Evolutionary conservation across 2,329 filamentous ascomycete genomes (phyloP).

Genomic region (Geoglossum cookeanum): DNA sequence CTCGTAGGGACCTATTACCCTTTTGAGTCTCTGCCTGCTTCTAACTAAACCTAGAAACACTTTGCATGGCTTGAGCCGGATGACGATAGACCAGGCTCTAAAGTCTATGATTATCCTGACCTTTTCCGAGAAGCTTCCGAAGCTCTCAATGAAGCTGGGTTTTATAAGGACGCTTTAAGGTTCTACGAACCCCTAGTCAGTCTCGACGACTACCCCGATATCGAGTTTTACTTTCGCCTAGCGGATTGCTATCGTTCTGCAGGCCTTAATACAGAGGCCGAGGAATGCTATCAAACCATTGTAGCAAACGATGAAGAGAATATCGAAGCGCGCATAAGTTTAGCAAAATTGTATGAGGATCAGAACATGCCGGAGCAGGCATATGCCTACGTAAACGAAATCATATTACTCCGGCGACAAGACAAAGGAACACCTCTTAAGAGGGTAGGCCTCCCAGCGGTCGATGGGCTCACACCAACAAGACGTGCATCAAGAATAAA

Average conservation of each 20-base stretch:
- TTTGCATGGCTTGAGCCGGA: constrained; percentile 51
- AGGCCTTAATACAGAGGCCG: constrained; percentile 46
- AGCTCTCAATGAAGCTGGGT: constrained; percentile 30
- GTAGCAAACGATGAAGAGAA: constrained; percentile 52
- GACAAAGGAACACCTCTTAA: constrained; percentile 11
- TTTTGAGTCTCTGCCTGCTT: constrained; percentile 4
- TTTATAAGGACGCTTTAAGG: constrained; percentile 35
- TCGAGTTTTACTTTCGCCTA: constrained; percentile 31
- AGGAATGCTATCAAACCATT: constrained; percentile 57
- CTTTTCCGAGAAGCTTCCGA: constrained; percentile 57
- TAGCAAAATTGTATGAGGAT: constrained; percentile 71
- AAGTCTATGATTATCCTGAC: constrained; percentile 50
- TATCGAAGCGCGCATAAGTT: constrained; percentile 56
- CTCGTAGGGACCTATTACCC: constrained; percentile 32
- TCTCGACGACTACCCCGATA: constrained; percentile 27
- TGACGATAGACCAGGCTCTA: constrained; percentile 29
- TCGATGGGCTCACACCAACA: constrained; percentile 5
- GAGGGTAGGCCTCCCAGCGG: background rate
- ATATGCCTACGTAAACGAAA: constrained; percentile 56
- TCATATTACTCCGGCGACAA: constrained; percentile 43
- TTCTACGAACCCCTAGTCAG: constrained; percentile 35
- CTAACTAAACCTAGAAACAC: constrained; percentile 31
- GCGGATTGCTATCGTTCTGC: constrained; percentile 51
- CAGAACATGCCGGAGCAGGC: constrained; percentile 56
- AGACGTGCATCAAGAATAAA: constrained; percentile 15